Percentiles rank a stretch among this genome's conserved stretches.
phyloP scores from a whole-genome alignment of 768 basidiomycete genomes.

The Tephrocybe sp. region DNA sequence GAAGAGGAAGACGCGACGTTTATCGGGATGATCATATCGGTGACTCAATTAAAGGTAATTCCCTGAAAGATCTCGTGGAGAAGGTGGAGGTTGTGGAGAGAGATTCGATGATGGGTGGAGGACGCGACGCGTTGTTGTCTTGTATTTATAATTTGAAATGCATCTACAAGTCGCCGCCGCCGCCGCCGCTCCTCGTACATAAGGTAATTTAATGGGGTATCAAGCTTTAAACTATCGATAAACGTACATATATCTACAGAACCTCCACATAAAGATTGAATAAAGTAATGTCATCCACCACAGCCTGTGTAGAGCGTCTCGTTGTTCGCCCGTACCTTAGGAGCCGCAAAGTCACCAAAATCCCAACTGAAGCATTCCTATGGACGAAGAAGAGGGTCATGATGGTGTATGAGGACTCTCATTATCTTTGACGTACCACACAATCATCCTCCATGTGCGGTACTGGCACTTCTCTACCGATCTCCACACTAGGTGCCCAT shows the following conservation, averaged over 20 bases:
- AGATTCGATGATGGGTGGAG: neutral
- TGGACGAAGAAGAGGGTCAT: neutral
- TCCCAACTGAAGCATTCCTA: conserved; percentile 77
- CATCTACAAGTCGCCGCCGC: neutral
- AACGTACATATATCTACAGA: neutral
- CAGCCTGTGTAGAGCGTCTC: neutral
- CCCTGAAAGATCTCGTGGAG: no score
- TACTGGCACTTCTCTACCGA: conserved; percentile 63
- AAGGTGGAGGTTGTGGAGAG: neutral
- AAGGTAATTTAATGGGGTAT: no score
- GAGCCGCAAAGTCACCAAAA: conserved; percentile 45
- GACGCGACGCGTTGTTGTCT: conserved; percentile 18
- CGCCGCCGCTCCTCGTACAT: no score
- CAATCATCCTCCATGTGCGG: conserved; percentile 61
- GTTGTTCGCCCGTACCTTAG: neutral
- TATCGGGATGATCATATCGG: conserved; percentile 75
- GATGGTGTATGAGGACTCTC: neutral
- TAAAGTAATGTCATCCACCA: conserved; percentile 4
- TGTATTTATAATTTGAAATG: neutral
- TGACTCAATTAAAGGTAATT: neutral
- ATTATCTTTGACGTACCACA: conserved; percentile 47
- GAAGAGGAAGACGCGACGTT: conserved; percentile 36
- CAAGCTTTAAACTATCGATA: neutral
- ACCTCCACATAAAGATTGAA: neutral
- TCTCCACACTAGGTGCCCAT: conserved; percentile 67